These are phyloP conservation scores for Fusarium annulatum DNA, from an alignment of 2,329 filamentous ascomycete genomes.

Conservation along the genomic window DNA sequence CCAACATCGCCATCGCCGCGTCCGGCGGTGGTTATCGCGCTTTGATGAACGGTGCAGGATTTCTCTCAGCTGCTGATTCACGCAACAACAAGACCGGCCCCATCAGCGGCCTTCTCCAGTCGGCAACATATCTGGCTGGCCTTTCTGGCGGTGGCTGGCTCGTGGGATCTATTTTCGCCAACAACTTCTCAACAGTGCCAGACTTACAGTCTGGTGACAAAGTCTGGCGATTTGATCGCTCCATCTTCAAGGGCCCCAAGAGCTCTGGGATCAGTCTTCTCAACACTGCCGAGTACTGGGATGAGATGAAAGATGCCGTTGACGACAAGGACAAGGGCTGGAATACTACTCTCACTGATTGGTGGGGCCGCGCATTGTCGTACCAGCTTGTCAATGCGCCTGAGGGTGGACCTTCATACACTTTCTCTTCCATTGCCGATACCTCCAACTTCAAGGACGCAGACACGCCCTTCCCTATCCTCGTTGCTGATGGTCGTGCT, in stretches of 20 bases:
- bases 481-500: constrained; percentile 60
- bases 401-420: constrained; percentile 79
- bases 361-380: constrained; percentile 85
- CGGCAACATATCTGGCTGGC: constrained; percentile 82
- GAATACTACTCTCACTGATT: constrained; percentile 81
- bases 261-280: constrained; percentile 49
- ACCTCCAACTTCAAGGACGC: constrained; percentile 56
- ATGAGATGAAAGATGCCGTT: constrained; percentile 50
- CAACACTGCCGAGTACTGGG: constrained; percentile 43
- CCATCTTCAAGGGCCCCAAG: constrained; percentile 55
- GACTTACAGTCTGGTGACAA: constrained; percentile 46
- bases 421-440: constrained; percentile 76
- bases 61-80: constrained; percentile 82
- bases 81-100: constrained; percentile 66
- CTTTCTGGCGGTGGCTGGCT: constrained; percentile 88
- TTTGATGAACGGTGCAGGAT: constrained; percentile 83
- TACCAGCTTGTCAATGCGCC: constrained; percentile 85
- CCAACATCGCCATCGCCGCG: constrained; percentile 78
- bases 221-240: constrained; percentile 56
- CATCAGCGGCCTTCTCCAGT: constrained; percentile 83
- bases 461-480: constrained; percentile 60
- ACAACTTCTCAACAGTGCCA: constrained; percentile 78
- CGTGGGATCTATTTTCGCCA: constrained; percentile 80
- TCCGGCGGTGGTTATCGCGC: constrained; percentile 90
- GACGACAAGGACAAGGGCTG: constrained; percentile 54